phyloP scores from a whole-genome alignment of 169 alveolate species.

The Ophryocystis elektroscirrha region DNA sequence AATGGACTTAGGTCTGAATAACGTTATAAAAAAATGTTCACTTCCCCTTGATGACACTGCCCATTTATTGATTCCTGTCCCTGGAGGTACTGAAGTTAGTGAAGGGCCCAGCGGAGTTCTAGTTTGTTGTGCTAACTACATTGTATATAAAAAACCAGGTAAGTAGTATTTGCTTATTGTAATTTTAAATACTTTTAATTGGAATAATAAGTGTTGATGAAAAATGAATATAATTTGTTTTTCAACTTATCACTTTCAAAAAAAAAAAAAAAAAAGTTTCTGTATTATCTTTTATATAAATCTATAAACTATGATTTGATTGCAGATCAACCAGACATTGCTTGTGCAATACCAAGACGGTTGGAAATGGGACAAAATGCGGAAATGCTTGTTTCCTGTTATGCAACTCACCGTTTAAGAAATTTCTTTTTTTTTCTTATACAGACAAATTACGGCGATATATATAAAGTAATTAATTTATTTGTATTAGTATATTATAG shows the following conservation, averaged over 20 bases:
- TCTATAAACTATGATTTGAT: too few species aligned
- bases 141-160: conserved; percentile 59
- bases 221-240: too few species aligned
- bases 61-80: conserved; percentile 6
- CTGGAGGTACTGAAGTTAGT: conserved; percentile 6
- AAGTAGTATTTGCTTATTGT: too few species aligned
- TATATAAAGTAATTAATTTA: conserved; percentile 43
- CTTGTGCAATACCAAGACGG: conserved; percentile 75
- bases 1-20: conserved; percentile 95
- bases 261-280: too few species aligned
- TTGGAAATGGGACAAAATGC: conserved; percentile 55
- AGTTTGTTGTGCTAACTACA: conserved; percentile 78
- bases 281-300: too few species aligned
- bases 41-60: conserved; percentile 15
- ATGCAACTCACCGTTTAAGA: conserved; percentile 67
- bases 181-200: too few species aligned
- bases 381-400: conserved; percentile 46
- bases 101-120: conserved; percentile 94
- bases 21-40: conserved; percentile 66
- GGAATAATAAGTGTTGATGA: too few species aligned
- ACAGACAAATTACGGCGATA: conserved; percentile 83
- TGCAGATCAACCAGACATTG: conserved; percentile 62
- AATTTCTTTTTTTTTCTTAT: conserved; percentile 69
- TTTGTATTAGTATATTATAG: background rate
- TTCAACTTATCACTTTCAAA: too few species aligned